A percentile compares a stretch with the other conserved stretches of the same genome.
Conservation (phyloP, 371 early-diverging fungal species). For the Mucor mucedo region DNA sequence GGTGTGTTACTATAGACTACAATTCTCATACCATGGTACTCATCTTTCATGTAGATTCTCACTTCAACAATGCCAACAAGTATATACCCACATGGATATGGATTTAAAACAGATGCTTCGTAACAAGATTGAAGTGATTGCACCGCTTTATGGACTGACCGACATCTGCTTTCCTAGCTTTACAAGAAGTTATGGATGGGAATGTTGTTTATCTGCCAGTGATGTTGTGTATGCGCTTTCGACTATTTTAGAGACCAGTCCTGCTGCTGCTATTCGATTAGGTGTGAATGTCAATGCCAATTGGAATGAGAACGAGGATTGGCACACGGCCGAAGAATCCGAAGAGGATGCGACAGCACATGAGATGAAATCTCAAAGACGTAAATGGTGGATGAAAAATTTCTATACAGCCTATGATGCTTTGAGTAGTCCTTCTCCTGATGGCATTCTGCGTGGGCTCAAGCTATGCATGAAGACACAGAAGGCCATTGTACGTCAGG, state of each 20-base stretch:
- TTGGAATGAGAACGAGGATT: slow-evolving; percentile 34
- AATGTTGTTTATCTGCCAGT: slow-evolving; percentile 73
- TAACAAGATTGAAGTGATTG: slow-evolving; percentile 69
- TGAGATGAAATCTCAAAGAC: slow-evolving; percentile 29
- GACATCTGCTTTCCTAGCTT: slow-evolving; percentile 84
- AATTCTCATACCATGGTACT: background rate
- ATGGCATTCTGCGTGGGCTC: slow-evolving; percentile 70
- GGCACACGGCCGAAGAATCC: slow-evolving; percentile 10
- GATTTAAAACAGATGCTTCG: slow-evolving; percentile 69
- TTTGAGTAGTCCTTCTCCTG: slow-evolving; percentile 56
- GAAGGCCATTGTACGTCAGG: slow-evolving; percentile 74
- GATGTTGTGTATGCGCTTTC: slow-evolving; percentile 83
- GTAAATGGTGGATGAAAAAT: slow-evolving; percentile 71
- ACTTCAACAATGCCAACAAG: slow-evolving; percentile 69
- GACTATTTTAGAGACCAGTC: slow-evolving; percentile 75
- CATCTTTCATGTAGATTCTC: slow-evolving; percentile 56
- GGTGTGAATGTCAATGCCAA: slow-evolving; percentile 26
- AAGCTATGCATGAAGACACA: slow-evolving; percentile 77
- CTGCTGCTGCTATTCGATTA: slow-evolving; percentile 48
- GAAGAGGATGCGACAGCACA: background rate
- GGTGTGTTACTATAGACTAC: slow-evolving; percentile 46
- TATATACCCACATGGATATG: slow-evolving; percentile 83
- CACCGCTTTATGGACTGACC: slow-evolving; percentile 78
- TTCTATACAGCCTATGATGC: slow-evolving; percentile 91
- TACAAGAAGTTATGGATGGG: slow-evolving; percentile 80